phyloP scores from a whole-genome alignment of 768 basidiomycete species.

The Neoboletus brunneissimus region DNA sequence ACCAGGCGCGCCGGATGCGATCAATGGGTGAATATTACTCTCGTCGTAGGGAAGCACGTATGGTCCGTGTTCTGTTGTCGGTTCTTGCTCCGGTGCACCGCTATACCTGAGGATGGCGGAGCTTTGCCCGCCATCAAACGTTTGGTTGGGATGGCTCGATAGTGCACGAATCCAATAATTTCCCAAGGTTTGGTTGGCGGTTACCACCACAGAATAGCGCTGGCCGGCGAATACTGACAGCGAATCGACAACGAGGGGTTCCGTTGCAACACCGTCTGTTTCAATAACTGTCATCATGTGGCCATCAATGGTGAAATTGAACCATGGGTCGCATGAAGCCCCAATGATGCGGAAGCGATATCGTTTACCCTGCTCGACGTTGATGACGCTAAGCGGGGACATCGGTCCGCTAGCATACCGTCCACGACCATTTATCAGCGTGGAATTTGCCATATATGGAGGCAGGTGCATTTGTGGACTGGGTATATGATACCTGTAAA shows the following conservation, averaged over 20 bases:
- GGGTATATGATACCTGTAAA: conserved; percentile 19
- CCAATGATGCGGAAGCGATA: conserved; percentile 41
- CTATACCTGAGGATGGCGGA: conserved; percentile 22
- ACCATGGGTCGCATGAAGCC: conserved; percentile 34
- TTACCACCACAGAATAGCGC: conserved; percentile 46
- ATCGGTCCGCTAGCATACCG: conserved; percentile 28
- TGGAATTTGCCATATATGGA: conserved; percentile 23
- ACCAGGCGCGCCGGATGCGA: conserved; percentile 23
- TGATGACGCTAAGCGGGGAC: conserved; percentile 32
- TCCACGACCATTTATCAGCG: conserved; percentile 40
- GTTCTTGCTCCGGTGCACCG: conserved; percentile 26
- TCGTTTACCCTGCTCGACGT: conserved; percentile 32
- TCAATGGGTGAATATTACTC: conserved; percentile 17
- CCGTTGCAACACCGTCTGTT: conserved; percentile 40
- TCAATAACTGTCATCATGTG: conserved; percentile 38
- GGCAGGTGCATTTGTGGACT: conserved; percentile 5
- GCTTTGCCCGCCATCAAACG: conserved; percentile 30
- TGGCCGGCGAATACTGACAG: conserved; percentile 39
- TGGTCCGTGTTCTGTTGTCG: conserved; percentile 22
- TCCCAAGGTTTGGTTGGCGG: conserved; percentile 36
- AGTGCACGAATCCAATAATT: conserved; percentile 40
- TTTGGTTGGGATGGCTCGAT: conserved; percentile 22
- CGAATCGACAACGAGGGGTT: conserved; percentile 38
- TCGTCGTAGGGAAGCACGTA: conserved; percentile 15
- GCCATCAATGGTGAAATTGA: conserved; percentile 26